Conservation (phyloP, 1,139 yeast species). For the Arxiozyma slooffiae region DNA sequence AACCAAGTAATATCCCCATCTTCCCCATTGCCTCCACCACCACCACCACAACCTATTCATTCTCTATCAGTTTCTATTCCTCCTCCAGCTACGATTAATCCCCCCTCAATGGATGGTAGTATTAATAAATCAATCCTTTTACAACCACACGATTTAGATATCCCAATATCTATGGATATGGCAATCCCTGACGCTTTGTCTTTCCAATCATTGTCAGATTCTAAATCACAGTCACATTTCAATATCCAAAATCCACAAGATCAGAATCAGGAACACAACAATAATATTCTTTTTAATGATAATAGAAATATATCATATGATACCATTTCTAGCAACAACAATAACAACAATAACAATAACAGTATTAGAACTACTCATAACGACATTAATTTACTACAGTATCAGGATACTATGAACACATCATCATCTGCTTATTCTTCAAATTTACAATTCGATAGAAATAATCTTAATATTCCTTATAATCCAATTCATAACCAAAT, state of each 20-base stretch:
- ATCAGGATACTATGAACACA: not conserved
- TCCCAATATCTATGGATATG: slow-evolving; percentile 1
- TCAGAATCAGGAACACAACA: not conserved
- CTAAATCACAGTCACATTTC: not conserved
- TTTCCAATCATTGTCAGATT: not conserved
- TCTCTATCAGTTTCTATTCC: no score
- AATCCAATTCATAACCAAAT: not conserved
- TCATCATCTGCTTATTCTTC: not conserved
- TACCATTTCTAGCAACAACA: not conserved
- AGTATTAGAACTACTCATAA: not conserved
- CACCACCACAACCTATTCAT: not conserved
- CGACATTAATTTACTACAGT: not conserved
- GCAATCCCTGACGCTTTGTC: slow-evolving; percentile 1
- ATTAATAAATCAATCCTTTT: not conserved
- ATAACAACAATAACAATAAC: not conserved
- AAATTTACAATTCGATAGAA: not conserved
- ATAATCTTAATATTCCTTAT: not conserved
- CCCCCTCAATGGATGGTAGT: not conserved
- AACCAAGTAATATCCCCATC: slow-evolving; percentile 19
- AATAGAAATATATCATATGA: not conserved
- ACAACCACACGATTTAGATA: slow-evolving; percentile 1
- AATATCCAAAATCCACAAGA: not conserved
- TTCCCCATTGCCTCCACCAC: slow-evolving; percentile 1
- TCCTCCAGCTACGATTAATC: slow-evolving; percentile 1
- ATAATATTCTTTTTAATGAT: slow-evolving; percentile 5